phyloP scores from a whole-genome alignment of 1,139 yeast genomes.

The Geotrichum histeridarum region DNA sequence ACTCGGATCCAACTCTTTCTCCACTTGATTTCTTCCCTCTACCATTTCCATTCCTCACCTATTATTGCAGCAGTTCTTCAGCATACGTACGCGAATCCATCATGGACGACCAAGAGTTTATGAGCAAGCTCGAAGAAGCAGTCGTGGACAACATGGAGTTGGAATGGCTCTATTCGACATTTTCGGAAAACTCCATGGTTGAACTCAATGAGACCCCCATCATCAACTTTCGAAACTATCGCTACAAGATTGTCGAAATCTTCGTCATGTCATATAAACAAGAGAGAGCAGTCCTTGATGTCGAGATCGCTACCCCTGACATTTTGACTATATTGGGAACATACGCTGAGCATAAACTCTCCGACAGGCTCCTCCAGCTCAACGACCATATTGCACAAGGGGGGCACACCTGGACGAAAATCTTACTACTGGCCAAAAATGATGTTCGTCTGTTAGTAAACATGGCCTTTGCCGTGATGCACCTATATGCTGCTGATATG shows the following conservation, averaged over 20 bases:
- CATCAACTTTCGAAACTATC: conserved; percentile 19
- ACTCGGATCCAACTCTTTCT: not conserved
- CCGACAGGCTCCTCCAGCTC: conserved; percentile 5
- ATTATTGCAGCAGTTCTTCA: not conserved
- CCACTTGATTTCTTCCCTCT: not conserved
- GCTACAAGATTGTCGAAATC: conserved; percentile 20
- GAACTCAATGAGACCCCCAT: conserved; percentile 18
- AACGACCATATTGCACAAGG: conserved; percentile 12
- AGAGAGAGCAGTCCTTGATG: conserved; percentile 16
- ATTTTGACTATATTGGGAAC: conserved; percentile 14
- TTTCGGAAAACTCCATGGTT: conserved; percentile 6
- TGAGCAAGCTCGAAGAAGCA: conserved; percentile 10
- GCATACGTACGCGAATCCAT: not conserved
- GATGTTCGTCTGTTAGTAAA: conserved; percentile 18
- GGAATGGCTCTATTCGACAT: conserved; percentile 14
- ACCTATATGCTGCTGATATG: conserved; percentile 18
- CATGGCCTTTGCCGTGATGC: conserved; percentile 19
- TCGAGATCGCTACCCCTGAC: conserved; percentile 18
- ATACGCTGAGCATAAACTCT: conserved; percentile 16
- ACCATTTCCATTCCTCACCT: not conserved
- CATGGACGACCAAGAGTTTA: conserved; percentile 12
- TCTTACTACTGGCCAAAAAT: conserved; percentile 10
- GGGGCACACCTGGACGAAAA: conserved; percentile 17
- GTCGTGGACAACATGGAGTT: conserved; percentile 9
- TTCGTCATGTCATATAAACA: conserved; percentile 19